phyloP scores from a whole-genome alignment of 2,329 filamentous ascomycete species.

The Colletotrichum sansevieriae region DNA sequence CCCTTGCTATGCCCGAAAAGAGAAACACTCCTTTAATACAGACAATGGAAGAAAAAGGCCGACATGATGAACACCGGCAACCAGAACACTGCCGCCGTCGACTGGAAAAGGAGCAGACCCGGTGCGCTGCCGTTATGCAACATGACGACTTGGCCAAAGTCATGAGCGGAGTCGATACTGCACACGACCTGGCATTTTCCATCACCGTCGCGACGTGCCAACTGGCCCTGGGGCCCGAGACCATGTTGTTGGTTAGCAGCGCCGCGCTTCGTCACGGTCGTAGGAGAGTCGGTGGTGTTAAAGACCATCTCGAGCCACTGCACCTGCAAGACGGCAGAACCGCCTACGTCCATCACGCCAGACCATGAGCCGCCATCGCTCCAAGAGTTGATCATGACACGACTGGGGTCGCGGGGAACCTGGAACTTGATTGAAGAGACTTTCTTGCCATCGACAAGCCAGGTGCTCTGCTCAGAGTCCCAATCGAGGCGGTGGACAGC shows the following conservation, averaged over 20 bases:
- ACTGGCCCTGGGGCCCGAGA: slow-evolving; percentile 23
- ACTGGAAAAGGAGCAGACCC: slow-evolving; percentile 44
- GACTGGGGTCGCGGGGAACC: slow-evolving; percentile 64
- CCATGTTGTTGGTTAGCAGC: slow-evolving; percentile 6
- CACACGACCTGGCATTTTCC: slow-evolving; percentile 47
- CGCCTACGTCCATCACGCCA: slow-evolving; percentile 67
- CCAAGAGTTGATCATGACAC: slow-evolving; percentile 72
- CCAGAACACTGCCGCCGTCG: slow-evolving; percentile 40
- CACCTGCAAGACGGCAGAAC: slow-evolving; percentile 67
- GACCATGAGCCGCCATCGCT: slow-evolving; percentile 71
- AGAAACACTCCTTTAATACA: slow-evolving; percentile 48
- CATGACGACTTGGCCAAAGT: slow-evolving; percentile 56
- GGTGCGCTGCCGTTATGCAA: slow-evolving; percentile 43
- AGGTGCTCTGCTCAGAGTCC: slow-evolving; percentile 65
- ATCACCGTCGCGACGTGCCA: slow-evolving; percentile 30
- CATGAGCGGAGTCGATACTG: slow-evolving; percentile 53
- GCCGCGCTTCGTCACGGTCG: slow-evolving; percentile 17
- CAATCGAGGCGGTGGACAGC: slow-evolving; percentile 72
- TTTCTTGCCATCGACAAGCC: slow-evolving; percentile 67
- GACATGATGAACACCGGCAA: slow-evolving; percentile 36
- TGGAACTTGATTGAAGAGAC: slow-evolving; percentile 67
- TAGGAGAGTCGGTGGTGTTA: slow-evolving; percentile 53
- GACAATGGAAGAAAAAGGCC: slow-evolving; percentile 23
- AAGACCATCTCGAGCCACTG: slow-evolving; percentile 74
- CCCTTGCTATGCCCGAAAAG: slow-evolving; percentile 25